Evolutionary conservation across 2,329 filamentous ascomycete genomes (phyloP), one percentile per base, ranked within the genome.

Genomic region (Aspergillus jensenii): DNA sequence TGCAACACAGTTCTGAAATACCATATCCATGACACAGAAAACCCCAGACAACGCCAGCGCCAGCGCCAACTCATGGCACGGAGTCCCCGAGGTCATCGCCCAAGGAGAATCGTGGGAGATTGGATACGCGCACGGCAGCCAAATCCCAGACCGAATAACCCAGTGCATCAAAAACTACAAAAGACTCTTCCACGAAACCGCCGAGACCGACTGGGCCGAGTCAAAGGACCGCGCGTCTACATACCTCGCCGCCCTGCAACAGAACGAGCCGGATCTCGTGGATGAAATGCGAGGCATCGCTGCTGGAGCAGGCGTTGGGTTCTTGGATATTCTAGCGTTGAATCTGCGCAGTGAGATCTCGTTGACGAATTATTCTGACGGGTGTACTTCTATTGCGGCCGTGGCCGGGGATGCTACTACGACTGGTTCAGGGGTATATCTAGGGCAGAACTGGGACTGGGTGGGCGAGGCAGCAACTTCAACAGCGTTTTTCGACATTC

Each of bases 371-470:
- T 48, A 48, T 19, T 25, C 46, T 6, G 46, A 48, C 6, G 46
- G 46, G 5, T 48, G 46, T 37, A 48, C 46, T 9, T 33, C 46
- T n/a, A 19, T 48, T 4, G 31, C 27, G 12, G 12, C 23, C 1
- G 33, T 15, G 14, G 14, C 25, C 3, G 23, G 6, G 23, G 23
- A 25, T 25, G 6, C 5, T 7, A 7, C 1, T 7, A 25, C 1
- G 3, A 14, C 9, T 37, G 12, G 4, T 14, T 4, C 12, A 9
- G 23, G 17, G 27, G 17, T 48, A 4, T 15, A 35, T 19, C 5
- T 48, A 8, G 46, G n/a, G 7, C 46, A 48, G 46, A 48, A 48
- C 27, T 48, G 46, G 46, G 46, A 48, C 46, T 48, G 46, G 46
- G 8, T 48, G 4, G 23, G 15, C 7, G 46, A 48, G n/a, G 14